Conservation (phyloP, 805 yeast species). For the Hermanozyma aechmeae region DNA sequence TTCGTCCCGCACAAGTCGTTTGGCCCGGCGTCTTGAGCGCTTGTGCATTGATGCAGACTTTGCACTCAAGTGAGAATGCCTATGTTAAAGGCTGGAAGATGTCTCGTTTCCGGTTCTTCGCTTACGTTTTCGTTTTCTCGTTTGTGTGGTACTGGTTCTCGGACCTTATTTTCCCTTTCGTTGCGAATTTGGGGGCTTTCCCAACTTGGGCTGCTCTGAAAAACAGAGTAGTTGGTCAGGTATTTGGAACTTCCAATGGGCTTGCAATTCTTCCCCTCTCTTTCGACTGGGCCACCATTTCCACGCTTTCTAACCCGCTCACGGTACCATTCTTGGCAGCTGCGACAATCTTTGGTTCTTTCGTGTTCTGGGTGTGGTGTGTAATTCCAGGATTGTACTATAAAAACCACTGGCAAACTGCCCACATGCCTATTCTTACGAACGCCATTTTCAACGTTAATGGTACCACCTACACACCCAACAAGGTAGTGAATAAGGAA, state of each 20-base stretch:
- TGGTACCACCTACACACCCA: conserved; percentile 7
- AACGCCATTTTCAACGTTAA: conserved; percentile 8
- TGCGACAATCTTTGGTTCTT: conserved; percentile 4
- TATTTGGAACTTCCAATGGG: conserved; percentile 6
- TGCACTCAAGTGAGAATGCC: conserved; percentile 5
- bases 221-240: conserved; percentile 5
- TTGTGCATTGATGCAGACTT: conserved; percentile 5
- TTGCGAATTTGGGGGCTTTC: conserved; percentile 4
- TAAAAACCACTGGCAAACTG: conserved; percentile 14
- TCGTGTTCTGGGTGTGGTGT: conserved; percentile 10
- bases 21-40: conserved; percentile 5
- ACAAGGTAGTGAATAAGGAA: conserved; percentile 8
- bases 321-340: conserved; percentile 8
- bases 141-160: conserved; percentile 15
- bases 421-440: conserved; percentile 14
- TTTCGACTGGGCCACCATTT: conserved; percentile 7
- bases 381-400: conserved; percentile 14
- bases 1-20: conserved; percentile 1
- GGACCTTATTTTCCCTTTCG: conserved; percentile 4
- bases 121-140: conserved; percentile 5
- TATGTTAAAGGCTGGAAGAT: conserved; percentile 5
- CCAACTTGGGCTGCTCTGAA: conserved; percentile 5
- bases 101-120: conserved; percentile 9
- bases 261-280: conserved; percentile 7
- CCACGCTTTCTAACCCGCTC: conserved; percentile 5